Evolutionary conservation across 2,329 filamentous ascomycete genomes (phyloP).

Genomic region (Clonostachys rhizophaga): DNA sequence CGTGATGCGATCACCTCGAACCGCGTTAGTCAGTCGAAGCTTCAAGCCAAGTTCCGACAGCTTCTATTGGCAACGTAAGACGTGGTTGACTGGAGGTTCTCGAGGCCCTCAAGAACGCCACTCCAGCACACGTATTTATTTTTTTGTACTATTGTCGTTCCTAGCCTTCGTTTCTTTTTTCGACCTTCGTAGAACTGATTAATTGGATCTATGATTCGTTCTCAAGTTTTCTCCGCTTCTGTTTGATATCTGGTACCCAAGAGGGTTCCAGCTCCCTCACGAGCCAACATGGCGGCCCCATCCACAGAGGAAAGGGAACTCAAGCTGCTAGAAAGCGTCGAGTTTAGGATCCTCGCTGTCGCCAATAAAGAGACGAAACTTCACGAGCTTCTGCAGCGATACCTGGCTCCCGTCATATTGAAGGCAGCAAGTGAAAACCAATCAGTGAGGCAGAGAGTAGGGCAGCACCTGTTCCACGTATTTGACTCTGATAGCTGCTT

Average conservation of each 20-base stretch:
- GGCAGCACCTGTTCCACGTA: not conserved
- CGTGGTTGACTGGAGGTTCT: no score
- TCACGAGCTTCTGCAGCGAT: constrained; percentile 70
- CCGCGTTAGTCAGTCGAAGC: no score
- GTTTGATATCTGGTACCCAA: not conserved
- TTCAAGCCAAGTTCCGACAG: no score
- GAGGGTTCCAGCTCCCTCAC: not conserved
- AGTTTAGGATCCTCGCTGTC: constrained; percentile 73
- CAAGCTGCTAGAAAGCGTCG: constrained; percentile 77
- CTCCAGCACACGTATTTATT: no score
- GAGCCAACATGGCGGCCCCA: constrained; percentile 23
- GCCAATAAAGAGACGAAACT: constrained; percentile 83
- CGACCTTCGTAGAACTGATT: not conserved
- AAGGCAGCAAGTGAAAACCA: constrained; percentile 81
- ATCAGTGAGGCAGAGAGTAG: constrained; percentile 73
- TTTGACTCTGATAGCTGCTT: not conserved
- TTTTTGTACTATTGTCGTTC: no score
- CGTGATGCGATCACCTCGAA: no score
- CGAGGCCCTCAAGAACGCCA: no score
- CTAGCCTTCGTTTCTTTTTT: no score
- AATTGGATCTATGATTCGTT: not conserved
- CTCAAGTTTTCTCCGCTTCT: not conserved
- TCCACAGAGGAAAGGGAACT: constrained; percentile 67
- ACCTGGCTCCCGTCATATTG: constrained; percentile 75
- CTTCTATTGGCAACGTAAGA: no score